These are phyloP conservation scores for Austroboletus niveus DNA, from an alignment of 1,284 basidiomycete genomes.

Conservation along the genomic window DNA sequence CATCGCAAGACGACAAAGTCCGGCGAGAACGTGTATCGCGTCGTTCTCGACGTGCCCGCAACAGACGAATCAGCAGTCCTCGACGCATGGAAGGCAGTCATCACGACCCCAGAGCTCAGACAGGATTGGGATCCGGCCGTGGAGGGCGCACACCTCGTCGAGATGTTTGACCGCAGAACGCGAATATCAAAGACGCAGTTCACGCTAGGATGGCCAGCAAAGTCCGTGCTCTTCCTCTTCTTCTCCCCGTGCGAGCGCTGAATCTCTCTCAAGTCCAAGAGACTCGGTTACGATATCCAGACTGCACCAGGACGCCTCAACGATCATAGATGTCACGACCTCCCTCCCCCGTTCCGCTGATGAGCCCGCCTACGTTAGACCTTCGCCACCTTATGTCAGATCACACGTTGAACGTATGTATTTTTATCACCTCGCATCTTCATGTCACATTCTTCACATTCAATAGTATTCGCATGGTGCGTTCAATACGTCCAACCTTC, in stretches of 20 bases:
- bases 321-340: conserved; percentile 90
- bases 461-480: conserved; percentile 87
- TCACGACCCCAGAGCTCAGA: conserved; percentile 83
- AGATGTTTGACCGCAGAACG: conserved; percentile 84
- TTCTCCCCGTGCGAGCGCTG: conserved; percentile 1
- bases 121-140: conserved; percentile 94
- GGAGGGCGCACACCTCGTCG: conserved; percentile 79
- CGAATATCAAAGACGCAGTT: conserved; percentile 89
- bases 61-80: conserved; percentile 63
- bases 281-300: conserved; percentile 93
- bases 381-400: conserved; percentile 92
- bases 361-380: conserved; percentile 91
- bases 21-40: conserved; percentile 79
- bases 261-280: conserved; percentile 60
- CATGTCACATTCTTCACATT: conserved; percentile 7
- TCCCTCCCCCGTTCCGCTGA: conserved; percentile 92
- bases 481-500: conserved; percentile 67
- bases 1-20: conserved; percentile 63
- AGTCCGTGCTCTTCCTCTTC: conserved; percentile 50
- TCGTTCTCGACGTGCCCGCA: conserved; percentile 75
- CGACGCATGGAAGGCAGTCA: conserved; percentile 80
- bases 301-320: conserved; percentile 76
- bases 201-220: conserved; percentile 94
- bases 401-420: conserved; percentile 78
- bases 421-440: conserved; percentile 5